Evolutionary conservation across 352 stramenopile species (phyloP), one percentile per base, ranked within the genome.

Genomic region (Pseudoperonospora humuli): DNA sequence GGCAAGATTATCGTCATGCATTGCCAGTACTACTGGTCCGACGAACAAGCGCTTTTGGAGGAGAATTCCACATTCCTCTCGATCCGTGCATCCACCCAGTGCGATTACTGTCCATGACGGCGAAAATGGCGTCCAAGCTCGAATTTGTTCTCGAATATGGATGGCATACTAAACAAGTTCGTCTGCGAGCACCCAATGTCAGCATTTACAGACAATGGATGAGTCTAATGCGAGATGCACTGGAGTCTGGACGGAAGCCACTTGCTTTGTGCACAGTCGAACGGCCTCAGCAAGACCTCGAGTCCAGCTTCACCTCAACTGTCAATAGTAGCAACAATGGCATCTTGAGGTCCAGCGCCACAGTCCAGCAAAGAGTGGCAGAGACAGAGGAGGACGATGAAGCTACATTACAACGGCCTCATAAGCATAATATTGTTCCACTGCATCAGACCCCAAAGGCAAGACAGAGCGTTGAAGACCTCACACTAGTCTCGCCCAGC

Each of bases 41-140:
- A 36, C 58, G 48, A 6, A n/a, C 58, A 11, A 28, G 34, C 1
- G 11, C 54, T 17, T 24, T 64, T 10, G 58, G 58, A 0, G 48
- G 58, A 9, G 54, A 64, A 24, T 57, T 60, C 17, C 40, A 39
- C 23, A 41, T 67, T 14, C 58, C 53, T n/a, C 53, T 67, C 9
- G 58, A 67, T 33, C 58, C 48, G 7, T 67, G 58, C 23, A 45
- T 67, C 34, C 58, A 67, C 38, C 58, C 58, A 6, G 54, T 64
- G 5, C 53, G 47, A 27, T 19, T 64, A 0, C 20, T 67, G 13
- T 48, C 48, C 29, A 15, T 34, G 5, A 39, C 53, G 7, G 45
- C 28, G 20, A 52, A 23, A 9, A 67, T 57, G 49, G 15, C 39
- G 7, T 24, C 18, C 7, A 64, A 54, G 29, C 18, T 56, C 25